Evolutionary conservation across 2,329 filamentous ascomycete genomes (phyloP).

Genomic region (Talaromyces sp.): DNA sequence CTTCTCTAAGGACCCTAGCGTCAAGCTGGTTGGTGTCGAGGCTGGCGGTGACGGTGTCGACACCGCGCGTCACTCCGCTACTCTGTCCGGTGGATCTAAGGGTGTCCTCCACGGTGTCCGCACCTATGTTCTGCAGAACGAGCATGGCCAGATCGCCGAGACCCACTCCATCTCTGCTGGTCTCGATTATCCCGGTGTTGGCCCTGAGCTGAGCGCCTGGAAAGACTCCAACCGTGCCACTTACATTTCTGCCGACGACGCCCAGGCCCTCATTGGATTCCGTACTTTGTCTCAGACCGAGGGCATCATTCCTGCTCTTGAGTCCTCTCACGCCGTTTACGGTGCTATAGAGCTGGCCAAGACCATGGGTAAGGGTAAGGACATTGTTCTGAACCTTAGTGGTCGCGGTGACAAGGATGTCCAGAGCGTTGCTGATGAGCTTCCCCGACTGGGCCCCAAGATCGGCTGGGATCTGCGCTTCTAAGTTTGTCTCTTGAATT

Average conservation of each 20-base stretch:
- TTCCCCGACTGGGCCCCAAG: constrained; percentile 83
- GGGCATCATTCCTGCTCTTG: constrained; percentile 94
- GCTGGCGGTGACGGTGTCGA: constrained; percentile 92
- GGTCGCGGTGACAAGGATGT: constrained; percentile 98
- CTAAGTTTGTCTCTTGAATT: constrained; percentile 24
- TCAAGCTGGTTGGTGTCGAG: constrained; percentile 91
- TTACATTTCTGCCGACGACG: constrained; percentile 89
- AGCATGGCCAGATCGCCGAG: constrained; percentile 88
- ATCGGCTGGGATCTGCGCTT: constrained; percentile 74
- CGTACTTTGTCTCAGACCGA: constrained; percentile 81
- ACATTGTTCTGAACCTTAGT: constrained; percentile 90
- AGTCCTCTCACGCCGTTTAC: constrained; percentile 89
- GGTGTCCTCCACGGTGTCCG: constrained; percentile 94
- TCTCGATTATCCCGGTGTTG: constrained; percentile 95
- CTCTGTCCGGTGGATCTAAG: constrained; percentile 80
- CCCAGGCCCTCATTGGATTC: constrained; percentile 87
- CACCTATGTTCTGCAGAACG: constrained; percentile 92
- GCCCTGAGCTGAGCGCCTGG: constrained; percentile 88
- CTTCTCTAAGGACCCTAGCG: constrained; percentile 80
- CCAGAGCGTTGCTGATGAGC: constrained; percentile 92
- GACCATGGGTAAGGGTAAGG: constrained; percentile 84
- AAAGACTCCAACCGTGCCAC: constrained; percentile 86
- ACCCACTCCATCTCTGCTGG: constrained; percentile 97
- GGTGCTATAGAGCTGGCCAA: constrained; percentile 89
- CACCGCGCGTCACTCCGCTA: constrained; percentile 82